Base-by-base conservation (phyloP, 768 basidiomycete species). In the Trametes cingulata region DNA sequence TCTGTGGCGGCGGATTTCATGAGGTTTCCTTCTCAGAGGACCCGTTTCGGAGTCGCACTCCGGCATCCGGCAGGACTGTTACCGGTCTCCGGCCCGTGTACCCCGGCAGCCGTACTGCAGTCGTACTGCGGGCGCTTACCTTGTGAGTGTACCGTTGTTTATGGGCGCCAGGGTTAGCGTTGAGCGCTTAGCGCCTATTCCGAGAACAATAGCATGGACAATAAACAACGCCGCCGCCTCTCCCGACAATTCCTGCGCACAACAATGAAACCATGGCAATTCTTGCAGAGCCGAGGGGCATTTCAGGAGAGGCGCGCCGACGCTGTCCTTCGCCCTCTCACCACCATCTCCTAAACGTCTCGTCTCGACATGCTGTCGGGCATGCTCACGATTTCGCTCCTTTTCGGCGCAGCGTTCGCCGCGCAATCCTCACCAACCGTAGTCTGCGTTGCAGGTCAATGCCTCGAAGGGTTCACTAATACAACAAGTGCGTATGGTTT, bases 381-480 rank as follows among this genome's bases (percentile, higher is more conserved):
- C 72, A 60, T 78, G 48, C 65, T 80, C 65, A 64, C 74, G 54
- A 43, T 72, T 64, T 66, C 72, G 29, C 69, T 79, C 55, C 65
- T 73, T 65, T 69, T 76, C 60, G 70, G 73, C 72, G 71, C 75
- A 64, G 43, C 51, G 25, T 33, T 41, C 69, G 71, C 64, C 56
- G 85, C 86, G 60, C 84, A 86, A 72, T 78, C 81, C 65, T 72
- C 77, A 60, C 73, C 86, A 37, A 76, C 78, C 68, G 85, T 92
- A 57, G 78, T 93, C 62, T 93, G 91, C 80, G 78, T 90, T 89
- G 88, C 91, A 71, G 91, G 91, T 66, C 90, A 93, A 88, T 93
- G 91, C 78, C 75, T 93, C 57, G 81, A 91, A 73, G 91, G 91
- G 58, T 82, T 75, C 74, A 84, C 88, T 33, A 92, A 93, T 69